Percentiles rank a stretch among this genome's conserved stretches.
These are phyloP conservation scores for Metschnikowia kofuensis DNA, from an alignment of 805 yeast genomes.

Conservation along the genomic window DNA sequence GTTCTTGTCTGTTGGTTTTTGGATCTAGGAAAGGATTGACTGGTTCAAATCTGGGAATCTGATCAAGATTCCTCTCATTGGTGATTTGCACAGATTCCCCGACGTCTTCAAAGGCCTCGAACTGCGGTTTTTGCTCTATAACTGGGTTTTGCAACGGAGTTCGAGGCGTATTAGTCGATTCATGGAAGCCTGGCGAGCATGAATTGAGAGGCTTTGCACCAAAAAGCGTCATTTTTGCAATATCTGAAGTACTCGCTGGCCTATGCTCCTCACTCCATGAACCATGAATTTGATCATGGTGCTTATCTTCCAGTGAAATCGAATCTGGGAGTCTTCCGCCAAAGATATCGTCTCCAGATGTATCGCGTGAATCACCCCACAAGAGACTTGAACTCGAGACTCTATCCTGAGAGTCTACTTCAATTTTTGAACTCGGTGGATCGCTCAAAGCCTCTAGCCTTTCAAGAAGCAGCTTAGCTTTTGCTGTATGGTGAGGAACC, in stretches of 20 bases:
- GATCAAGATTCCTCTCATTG: constrained; percentile 2
- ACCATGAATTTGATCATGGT: no score
- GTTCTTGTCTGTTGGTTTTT: not conserved
- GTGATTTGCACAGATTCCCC: constrained; percentile 9
- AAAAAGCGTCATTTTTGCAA: not conserved
- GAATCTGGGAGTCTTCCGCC: no score
- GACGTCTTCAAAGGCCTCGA: constrained; percentile 6
- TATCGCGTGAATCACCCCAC: no score
- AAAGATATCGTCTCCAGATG: no score
- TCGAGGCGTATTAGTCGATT: constrained; percentile 1
- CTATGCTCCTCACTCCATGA: no score
- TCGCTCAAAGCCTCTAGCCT: constrained; percentile 4
- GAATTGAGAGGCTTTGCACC: not conserved
- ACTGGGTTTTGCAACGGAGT: constrained; percentile 6
- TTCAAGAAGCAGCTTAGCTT: constrained; percentile 6
- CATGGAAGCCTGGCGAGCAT: constrained; percentile 5
- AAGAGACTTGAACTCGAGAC: no score
- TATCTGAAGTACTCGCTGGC: not conserved
- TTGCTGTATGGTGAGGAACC: not conserved
- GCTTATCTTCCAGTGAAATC: no score
- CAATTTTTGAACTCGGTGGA: not conserved
- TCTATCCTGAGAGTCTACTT: no score
- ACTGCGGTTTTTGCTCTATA: constrained; percentile 13
- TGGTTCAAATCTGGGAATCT: constrained; percentile 11
- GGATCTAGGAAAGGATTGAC: constrained; percentile 15